These are phyloP conservation scores for Zygosaccharomyces gambellarensis DNA, from an alignment of 805 yeast genomes.

Conservation along the genomic window DNA sequence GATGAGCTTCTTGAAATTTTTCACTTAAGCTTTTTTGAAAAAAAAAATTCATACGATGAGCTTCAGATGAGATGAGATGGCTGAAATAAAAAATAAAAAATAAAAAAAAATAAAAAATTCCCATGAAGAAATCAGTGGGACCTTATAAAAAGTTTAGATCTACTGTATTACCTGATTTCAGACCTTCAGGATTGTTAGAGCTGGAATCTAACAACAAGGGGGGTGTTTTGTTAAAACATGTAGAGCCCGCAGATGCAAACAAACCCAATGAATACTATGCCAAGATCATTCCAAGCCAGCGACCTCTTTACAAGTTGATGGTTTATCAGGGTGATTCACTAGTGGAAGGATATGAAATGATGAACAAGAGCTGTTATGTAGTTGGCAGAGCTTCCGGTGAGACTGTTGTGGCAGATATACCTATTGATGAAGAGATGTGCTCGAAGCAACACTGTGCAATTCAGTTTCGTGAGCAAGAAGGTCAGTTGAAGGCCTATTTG, in stretches of 20 bases:
- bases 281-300: conserved; percentile 17
- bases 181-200: conserved; percentile 42
- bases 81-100: background rate
- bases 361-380: conserved; percentile 29
- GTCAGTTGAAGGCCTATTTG: conserved; percentile 35
- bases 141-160: background rate
- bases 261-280: conserved; percentile 24
- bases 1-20: conserved; percentile 7
- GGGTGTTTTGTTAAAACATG: conserved; percentile 38
- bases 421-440: conserved; percentile 35
- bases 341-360: conserved; percentile 22
- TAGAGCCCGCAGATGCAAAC: conserved; percentile 35
- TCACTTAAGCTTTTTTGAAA: background rate
- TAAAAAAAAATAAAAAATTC: background rate
- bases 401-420: conserved; percentile 35
- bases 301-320: conserved; percentile 27
- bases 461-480: conserved; percentile 37
- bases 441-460: conserved; percentile 48
- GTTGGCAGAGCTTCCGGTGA: conserved; percentile 37
- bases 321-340: conserved; percentile 30
- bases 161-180: conserved; percentile 28
- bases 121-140: background rate
- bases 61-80: background rate
- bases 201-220: conserved; percentile 36
- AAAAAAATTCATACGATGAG: background rate